Conservation (phyloP, 306 rosid genomes). For the Prunus padus region DNA sequence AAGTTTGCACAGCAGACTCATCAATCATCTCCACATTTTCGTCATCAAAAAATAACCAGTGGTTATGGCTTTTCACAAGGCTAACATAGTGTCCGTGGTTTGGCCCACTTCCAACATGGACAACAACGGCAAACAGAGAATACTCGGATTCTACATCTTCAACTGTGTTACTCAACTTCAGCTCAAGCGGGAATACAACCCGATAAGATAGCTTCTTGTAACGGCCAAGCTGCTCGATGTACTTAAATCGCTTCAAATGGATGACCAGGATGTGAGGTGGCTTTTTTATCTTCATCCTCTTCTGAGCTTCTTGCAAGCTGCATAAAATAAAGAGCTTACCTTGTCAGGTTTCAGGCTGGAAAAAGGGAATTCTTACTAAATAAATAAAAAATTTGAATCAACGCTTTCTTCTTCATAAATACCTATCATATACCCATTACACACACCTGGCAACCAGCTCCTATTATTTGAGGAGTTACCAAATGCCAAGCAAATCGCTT, state of each 20-base stretch:
- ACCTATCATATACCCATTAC: neutral
- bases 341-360: slow-evolving; percentile 12
- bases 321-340: slow-evolving; percentile 31
- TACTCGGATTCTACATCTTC: slow-evolving; percentile 89
- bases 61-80: slow-evolving; percentile 99
- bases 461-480: neutral
- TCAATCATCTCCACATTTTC: slow-evolving; percentile 99
- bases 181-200: slow-evolving; percentile 94
- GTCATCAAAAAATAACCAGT: slow-evolving; percentile 97
- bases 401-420: neutral
- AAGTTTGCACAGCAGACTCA: slow-evolving; percentile 96
- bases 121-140: slow-evolving; percentile 94
- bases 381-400: neutral
- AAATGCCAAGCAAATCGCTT: neutral
- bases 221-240: slow-evolving; percentile 95
- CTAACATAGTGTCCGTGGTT: slow-evolving; percentile 98
- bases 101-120: slow-evolving; percentile 97
- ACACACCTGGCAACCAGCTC: neutral
- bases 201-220: slow-evolving; percentile 91
- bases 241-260: slow-evolving; percentile 97
- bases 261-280: slow-evolving; percentile 93
- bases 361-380: neutral
- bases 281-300: slow-evolving; percentile 99
- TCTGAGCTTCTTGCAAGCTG: slow-evolving; percentile 99
- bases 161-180: slow-evolving; percentile 89